Conservation (phyloP, 176 grass and related monocot species). For the Puya raimondii region DNA sequence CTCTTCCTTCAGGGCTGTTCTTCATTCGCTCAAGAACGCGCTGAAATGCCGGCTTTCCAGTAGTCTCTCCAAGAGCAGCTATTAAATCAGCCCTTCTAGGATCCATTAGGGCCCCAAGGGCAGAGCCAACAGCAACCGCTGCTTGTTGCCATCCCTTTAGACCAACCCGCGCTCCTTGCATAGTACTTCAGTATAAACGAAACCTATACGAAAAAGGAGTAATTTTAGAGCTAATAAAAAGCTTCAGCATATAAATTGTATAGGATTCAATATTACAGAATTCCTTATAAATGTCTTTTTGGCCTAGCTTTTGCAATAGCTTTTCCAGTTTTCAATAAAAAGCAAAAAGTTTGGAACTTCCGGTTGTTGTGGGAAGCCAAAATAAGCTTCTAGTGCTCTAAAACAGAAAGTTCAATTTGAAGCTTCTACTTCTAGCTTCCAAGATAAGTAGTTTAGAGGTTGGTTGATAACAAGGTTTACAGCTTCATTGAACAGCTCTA, state of each 20-base stretch:
- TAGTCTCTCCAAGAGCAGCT: conserved; percentile 88
- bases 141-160: conserved; percentile 91
- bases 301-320: too few relatives aligned
- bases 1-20: conserved; percentile 68
- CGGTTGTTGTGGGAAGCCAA: too few relatives aligned
- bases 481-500: too few relatives aligned
- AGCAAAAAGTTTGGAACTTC: too few relatives aligned
- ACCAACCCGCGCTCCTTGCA: conserved; percentile 52
- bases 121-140: conserved; percentile 78
- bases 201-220: background rate
- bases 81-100: conserved; percentile 87
- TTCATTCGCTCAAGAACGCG: conserved; percentile 74
- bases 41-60: conserved; percentile 70
- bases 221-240: background rate
- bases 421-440: too few relatives aligned
- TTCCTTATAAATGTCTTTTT: too few relatives aligned
- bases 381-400: too few relatives aligned
- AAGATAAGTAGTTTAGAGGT: too few relatives aligned
- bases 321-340: too few relatives aligned
- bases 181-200: conserved; percentile 9
- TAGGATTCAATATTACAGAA: too few relatives aligned
- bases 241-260: background rate
- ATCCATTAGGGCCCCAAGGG: conserved; percentile 81
- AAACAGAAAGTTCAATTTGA: too few relatives aligned
- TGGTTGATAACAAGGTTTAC: too few relatives aligned